A percentile compares a stretch with the other conserved stretches of the same genome.
phyloP scores from a whole-genome alignment of 345 rosid genomes.

The Eucalyptus marginata region DNA sequence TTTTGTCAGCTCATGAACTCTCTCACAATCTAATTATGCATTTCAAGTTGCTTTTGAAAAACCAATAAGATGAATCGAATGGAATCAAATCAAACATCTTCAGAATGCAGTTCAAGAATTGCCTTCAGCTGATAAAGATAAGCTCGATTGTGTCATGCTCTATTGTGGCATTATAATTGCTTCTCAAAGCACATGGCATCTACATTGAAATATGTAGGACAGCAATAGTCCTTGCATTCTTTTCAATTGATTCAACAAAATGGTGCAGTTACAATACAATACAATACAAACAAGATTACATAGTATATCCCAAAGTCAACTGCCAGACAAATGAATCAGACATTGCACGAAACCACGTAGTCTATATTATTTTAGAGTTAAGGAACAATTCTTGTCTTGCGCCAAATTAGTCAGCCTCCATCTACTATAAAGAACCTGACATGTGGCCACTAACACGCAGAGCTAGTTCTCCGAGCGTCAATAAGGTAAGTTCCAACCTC shows the following conservation, averaged over 20 bases:
- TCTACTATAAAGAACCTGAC: neutral
- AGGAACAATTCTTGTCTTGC: neutral
- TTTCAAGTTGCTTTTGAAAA: neutral
- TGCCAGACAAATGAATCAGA: neutral
- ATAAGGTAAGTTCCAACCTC: neutral
- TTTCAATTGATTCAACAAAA: neutral
- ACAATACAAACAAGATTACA: neutral
- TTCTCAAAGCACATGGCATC: neutral
- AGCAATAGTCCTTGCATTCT: neutral
- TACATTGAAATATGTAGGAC: neutral
- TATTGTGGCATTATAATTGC: neutral
- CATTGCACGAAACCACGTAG: neutral
- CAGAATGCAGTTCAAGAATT: neutral
- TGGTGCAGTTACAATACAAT: neutral
- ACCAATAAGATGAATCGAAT: neutral
- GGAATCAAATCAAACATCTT: neutral
- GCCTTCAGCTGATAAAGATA: neutral
- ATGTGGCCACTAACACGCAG: neutral
- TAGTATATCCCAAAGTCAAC: neutral
- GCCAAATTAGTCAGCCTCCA: neutral
- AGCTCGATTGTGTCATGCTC: neutral
- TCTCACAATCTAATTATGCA: neutral
- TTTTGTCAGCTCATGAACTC: neutral
- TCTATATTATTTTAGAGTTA: neutral
- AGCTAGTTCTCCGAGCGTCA: neutral